These are phyloP conservation scores for Verbascum thapsus DNA, from an alignment of 257 asterid genomes.

Conservation along the genomic window DNA sequence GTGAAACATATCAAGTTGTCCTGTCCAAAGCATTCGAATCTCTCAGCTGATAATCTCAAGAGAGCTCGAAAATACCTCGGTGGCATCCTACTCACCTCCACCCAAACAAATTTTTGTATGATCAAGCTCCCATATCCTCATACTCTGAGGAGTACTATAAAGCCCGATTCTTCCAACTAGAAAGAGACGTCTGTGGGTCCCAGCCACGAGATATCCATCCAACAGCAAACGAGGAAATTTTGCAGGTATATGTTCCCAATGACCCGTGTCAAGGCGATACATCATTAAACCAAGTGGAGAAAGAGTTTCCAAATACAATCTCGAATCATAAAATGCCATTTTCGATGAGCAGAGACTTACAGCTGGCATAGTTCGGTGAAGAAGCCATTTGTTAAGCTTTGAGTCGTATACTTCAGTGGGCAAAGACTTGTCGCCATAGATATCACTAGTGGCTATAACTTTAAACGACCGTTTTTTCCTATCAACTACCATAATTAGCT, in stretches of 20 bases:
- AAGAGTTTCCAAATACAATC: slow-evolving; percentile 82
- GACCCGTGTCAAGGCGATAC: slow-evolving; percentile 82
- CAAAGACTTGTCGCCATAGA: slow-evolving; percentile 79
- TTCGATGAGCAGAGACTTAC: slow-evolving; percentile 95
- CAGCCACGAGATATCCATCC: slow-evolving; percentile 97
- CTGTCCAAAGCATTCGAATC: slow-evolving; percentile 98
- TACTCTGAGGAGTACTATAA: slow-evolving; percentile 85
- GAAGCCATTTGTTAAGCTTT: slow-evolving; percentile 69
- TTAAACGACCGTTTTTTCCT: slow-evolving; percentile 71
- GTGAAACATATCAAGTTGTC: slow-evolving; percentile 95
- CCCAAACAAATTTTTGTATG: slow-evolving; percentile 78
- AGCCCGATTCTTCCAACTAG: slow-evolving; percentile 95
- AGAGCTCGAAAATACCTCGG: slow-evolving; percentile 88
- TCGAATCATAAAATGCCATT: slow-evolving; percentile 96
- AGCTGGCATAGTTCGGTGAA: slow-evolving; percentile 96
- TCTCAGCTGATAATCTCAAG: slow-evolving; percentile 87
- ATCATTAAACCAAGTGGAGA: slow-evolving; percentile 96
- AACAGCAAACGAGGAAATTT: slow-evolving; percentile 88
- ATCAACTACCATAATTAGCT: slow-evolving; percentile 87
- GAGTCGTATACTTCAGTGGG: slow-evolving; percentile 98
- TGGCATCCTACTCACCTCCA: slow-evolving; percentile 94
- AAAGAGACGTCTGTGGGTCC: slow-evolving; percentile 79
- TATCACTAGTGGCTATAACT: slow-evolving; percentile 90
- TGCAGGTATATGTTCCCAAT: slow-evolving; percentile 97
- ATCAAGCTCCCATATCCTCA: slow-evolving; percentile 99